A percentile compares a stretch with the other conserved stretches of the same genome.
phyloP scores from a whole-genome alignment of 768 basidiomycete genomes.

The Leccinum variicolor region DNA sequence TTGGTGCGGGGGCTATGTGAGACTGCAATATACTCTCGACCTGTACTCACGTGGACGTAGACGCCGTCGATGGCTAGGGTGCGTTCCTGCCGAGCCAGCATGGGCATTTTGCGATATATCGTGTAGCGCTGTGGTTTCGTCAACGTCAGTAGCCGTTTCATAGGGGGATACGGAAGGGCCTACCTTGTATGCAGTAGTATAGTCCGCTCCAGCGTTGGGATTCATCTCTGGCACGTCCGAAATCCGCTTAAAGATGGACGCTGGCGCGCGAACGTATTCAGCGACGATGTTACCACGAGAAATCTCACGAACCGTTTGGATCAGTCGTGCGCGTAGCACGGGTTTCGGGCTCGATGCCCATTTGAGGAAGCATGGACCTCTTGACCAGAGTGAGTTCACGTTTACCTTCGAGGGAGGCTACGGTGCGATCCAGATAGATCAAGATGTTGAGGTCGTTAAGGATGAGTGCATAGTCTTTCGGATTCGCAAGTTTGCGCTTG shows the following conservation, averaged over 20 bases:
- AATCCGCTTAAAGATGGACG: constrained; percentile 90
- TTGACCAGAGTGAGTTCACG: constrained; percentile 80
- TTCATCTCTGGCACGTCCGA: constrained; percentile 62
- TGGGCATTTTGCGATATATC: constrained; percentile 92
- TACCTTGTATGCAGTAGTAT: constrained; percentile 84
- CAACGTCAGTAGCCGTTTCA: neutral
- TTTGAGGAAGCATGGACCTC: constrained; percentile 66
- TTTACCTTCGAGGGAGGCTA: constrained; percentile 91
- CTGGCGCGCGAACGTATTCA: constrained; percentile 35
- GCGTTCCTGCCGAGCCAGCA: constrained; percentile 89
- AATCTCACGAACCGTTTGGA: constrained; percentile 70
- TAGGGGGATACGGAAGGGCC: constrained; percentile 3
- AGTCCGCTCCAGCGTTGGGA: constrained; percentile 65
- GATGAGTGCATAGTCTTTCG: constrained; percentile 82
- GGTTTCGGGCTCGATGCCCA: constrained; percentile 67
- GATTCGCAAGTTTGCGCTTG: constrained; percentile 60
- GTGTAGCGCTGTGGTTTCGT: constrained; percentile 66
- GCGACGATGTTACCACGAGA: neutral
- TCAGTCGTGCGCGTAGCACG: constrained; percentile 74
- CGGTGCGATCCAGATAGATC: constrained; percentile 91
- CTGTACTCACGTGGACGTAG: constrained; percentile 73
- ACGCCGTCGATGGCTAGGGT: constrained; percentile 92
- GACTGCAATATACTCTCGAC: neutral
- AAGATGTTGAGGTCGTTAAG: constrained; percentile 60
- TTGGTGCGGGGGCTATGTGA: constrained; percentile 7